phyloP scores from a whole-genome alignment of 768 basidiomycete species.

The Tricholoma flavovirens region DNA sequence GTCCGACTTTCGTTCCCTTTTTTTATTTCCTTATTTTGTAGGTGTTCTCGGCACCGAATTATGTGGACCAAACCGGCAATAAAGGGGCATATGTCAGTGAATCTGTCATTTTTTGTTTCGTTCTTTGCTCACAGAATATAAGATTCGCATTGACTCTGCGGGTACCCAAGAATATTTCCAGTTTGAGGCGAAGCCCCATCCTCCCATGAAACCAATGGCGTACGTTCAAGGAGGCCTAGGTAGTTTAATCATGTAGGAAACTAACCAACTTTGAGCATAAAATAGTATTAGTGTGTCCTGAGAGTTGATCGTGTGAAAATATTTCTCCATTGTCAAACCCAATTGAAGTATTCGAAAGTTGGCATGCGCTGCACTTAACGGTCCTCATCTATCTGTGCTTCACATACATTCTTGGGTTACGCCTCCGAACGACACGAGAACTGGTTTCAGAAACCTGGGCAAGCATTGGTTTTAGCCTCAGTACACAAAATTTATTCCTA shows the following conservation, averaged over 20 bases:
- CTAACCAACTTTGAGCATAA: too few relatives aligned
- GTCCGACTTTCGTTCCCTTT: not conserved
- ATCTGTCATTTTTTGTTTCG: not conserved
- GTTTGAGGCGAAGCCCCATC: slow-evolving; percentile 85
- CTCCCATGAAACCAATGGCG: slow-evolving; percentile 91
- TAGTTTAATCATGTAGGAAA: slow-evolving; percentile 59
- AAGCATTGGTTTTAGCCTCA: not conserved
- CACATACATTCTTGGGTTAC: not conserved
- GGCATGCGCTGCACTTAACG: too few relatives aligned
- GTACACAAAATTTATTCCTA: not conserved
- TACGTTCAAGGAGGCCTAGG: slow-evolving; percentile 66
- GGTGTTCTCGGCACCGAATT: slow-evolving; percentile 95
- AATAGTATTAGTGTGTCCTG: too few relatives aligned
- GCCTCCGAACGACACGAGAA: not conserved
- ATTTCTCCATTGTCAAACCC: not conserved
- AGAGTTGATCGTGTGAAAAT: not conserved
- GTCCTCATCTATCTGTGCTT: not conserved
- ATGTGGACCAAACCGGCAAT: slow-evolving; percentile 87
- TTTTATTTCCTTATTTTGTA: slow-evolving; percentile 21
- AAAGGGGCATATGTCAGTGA: slow-evolving; percentile 82
- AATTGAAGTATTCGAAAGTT: too few relatives aligned
- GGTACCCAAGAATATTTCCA: slow-evolving; percentile 72
- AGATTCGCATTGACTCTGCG: slow-evolving; percentile 79
- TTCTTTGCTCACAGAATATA: slow-evolving; percentile 4
- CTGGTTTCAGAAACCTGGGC: not conserved